Evolutionary conservation across 169 alveolate genomes (phyloP).

Genomic region (Perkinsus marinus): DNA sequence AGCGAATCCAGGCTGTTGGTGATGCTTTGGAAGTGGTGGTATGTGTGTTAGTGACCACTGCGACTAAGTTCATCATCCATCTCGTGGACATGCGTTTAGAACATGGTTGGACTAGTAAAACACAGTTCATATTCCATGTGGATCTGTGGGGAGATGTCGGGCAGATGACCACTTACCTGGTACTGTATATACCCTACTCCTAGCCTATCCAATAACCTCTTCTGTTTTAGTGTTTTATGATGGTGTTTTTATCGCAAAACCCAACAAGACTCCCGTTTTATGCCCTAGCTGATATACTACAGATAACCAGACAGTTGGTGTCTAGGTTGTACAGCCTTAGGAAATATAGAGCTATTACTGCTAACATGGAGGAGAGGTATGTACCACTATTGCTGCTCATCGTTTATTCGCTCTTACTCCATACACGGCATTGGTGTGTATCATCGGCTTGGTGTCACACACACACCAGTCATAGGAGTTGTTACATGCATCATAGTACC

Average conservation of each 20-base stretch:
- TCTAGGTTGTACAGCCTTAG: slow-evolving; percentile 21
- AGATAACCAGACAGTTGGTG: slow-evolving; percentile 37
- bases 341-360: slow-evolving; percentile 13
- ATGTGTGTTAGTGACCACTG: neutral
- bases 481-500: too few relatives aligned
- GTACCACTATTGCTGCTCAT: neutral
- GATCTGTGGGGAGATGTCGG: slow-evolving; percentile 11
- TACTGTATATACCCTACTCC: neutral
- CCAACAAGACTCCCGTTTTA: slow-evolving; percentile 62
- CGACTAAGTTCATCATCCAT: neutral
- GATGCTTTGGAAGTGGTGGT: neutral
- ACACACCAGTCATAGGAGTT: too few relatives aligned
- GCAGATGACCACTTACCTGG: slow-evolving; percentile 6
- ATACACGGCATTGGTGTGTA: too few relatives aligned
- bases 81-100: slow-evolving; percentile 7
- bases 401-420: too few relatives aligned
- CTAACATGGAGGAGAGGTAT: slow-evolving; percentile 27
- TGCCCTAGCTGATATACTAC: slow-evolving; percentile 65
- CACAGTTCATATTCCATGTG: slow-evolving; percentile 8
- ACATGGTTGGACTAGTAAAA: slow-evolving; percentile 10
- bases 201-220: neutral
- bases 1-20: neutral
- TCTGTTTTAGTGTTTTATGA: neutral
- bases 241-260: slow-evolving; percentile 53
- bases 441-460: too few relatives aligned